Base-by-base conservation (phyloP, 306 rosid genomes). In the Hylodesmum podocarpum region DNA sequence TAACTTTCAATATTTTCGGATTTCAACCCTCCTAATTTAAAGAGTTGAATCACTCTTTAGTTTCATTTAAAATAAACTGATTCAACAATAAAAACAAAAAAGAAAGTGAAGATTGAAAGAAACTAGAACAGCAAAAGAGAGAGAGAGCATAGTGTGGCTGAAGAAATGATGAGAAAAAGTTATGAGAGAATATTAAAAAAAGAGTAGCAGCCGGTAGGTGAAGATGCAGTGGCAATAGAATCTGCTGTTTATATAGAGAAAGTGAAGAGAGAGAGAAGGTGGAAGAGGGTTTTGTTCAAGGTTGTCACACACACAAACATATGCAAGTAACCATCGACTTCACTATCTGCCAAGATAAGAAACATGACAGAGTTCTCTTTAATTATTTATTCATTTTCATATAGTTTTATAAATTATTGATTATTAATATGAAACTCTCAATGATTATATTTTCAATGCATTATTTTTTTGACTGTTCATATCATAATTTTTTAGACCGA, bases 271-370 rank as follows among this genome's bases (percentile, higher is more conserved):
- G 13, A 36, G 46, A 27, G 61, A 40, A 11, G 24, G 69, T 47
- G 67, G 50, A 16, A 79, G 16, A 36, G 70, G 72, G 70, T 72
- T 72, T 54, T 46, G 79, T 43, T 81, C 51, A 75, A 77, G 88
- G 87, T 81, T 43, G 14, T 76, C 72, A 80, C 70, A 57, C 80
- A 73, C 53, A 47, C 33, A 31, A 39, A 13, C 16, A 16, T 18
- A 34, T 34, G 66, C 16, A 37, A 39, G 67, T 5, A n/a, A 33
- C 65, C 67, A 39, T 39, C 36, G 16, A 53, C 36, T 77, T 76
- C 71, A 12, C 61, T 74, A 29, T 43, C 63, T 22, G 37, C 64
- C 54, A 4, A 44, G 39, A 15, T 8, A 51, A 64, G 15, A 46
- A n/a, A 0, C n/a, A 36, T 15, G 31, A 50, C 54, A 62, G 14